phyloP scores from a whole-genome alignment of 768 basidiomycete genomes.

The Russula earlei region DNA sequence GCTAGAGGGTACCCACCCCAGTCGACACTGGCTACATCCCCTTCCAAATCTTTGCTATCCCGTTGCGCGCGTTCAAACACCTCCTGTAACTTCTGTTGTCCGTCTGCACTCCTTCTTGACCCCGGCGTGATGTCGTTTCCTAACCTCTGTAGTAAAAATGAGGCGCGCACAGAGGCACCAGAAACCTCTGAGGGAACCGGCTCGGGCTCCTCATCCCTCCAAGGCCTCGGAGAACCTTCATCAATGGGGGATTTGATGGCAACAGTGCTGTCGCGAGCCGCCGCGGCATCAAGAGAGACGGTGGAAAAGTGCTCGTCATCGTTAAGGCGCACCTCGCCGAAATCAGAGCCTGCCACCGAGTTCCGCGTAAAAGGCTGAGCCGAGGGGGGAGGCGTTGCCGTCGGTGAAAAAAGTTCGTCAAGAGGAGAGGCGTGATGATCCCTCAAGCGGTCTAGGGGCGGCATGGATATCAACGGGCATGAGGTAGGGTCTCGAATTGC shows the following conservation, averaged over 20 bases:
- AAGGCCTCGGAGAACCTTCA: slow-evolving; percentile 22
- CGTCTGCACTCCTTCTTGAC: slow-evolving; percentile 46
- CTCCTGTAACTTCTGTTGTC: slow-evolving; percentile 63
- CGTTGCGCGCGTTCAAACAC: slow-evolving; percentile 63
- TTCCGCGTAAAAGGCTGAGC: slow-evolving; percentile 14
- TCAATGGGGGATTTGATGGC: slow-evolving; percentile 23
- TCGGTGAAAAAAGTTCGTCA: slow-evolving; percentile 27
- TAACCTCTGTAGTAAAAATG: slow-evolving; percentile 46
- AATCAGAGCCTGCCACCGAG: slow-evolving; percentile 26
- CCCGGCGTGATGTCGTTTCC: slow-evolving; percentile 34
- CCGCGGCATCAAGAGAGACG: slow-evolving; percentile 31
- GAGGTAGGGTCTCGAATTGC: background rate
- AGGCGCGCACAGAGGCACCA: slow-evolving; percentile 39
- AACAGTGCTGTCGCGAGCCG: slow-evolving; percentile 24
- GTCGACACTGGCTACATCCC: slow-evolving; percentile 46
- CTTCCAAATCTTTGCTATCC: slow-evolving; percentile 32
- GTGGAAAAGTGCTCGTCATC: slow-evolving; percentile 55
- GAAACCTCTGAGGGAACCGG: slow-evolving; percentile 53
- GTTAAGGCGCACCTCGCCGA: slow-evolving; percentile 46
- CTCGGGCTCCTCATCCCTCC: slow-evolving; percentile 24
- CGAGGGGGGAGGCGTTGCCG: slow-evolving; percentile 18
- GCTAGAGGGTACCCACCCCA: slow-evolving; percentile 49
- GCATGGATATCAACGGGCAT: background rate
- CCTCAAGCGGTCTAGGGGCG: background rate
- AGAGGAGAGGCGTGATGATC: slow-evolving; percentile 14